Evolutionary conservation across 1,284 basidiomycete genomes (phyloP), one percentile per base, ranked within the genome.

Genomic region (Irpex sp.): DNA sequence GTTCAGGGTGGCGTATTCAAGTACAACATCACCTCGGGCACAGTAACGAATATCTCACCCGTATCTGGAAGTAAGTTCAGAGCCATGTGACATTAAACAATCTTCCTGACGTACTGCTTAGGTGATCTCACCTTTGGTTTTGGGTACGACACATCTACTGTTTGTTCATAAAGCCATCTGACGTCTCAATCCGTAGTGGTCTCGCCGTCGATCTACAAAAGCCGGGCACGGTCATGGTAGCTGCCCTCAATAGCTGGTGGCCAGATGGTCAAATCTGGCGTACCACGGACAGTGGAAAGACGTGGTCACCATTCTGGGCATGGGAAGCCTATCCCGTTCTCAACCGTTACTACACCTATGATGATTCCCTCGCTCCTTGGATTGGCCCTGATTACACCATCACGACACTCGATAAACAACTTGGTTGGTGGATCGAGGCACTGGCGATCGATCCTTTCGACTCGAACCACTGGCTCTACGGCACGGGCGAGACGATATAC

Each of bases 181-280:
- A 56, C n/a, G 35, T 21, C 3, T 11, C 3, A 19, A 9, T 4
- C 11, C 15, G 8, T 66, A 86, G 86, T 58, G 87, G 87, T 54
- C 73, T 89, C 1, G 76, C 84, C 3, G 79, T 89, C 53, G 87
- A 89, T 66, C 63, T 81, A 4, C 83, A 86, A 65, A 80, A 76
- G 57, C 84, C 86, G 15, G 86, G 86, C 1, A 87, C 83, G 3
- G 73, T 88, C 66, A 87, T 88, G 87, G 86, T 87, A 6, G 85
- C 86, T 46, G 83, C 85, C 0, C 78, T 88, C 46, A 88, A 88
- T 69, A 81, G 80, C 15, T 78, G 72, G 75, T 75, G 76, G 79
- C 85, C 85, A 4, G 86, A 89, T 68, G 86, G 85, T n/a, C 84
- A 87, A 66, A 87, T 87, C 21, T 88, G 81, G 77, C 81, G 86